Base-by-base conservation (phyloP, 2,329 filamentous ascomycete species). In the Calycina marina region DNA sequence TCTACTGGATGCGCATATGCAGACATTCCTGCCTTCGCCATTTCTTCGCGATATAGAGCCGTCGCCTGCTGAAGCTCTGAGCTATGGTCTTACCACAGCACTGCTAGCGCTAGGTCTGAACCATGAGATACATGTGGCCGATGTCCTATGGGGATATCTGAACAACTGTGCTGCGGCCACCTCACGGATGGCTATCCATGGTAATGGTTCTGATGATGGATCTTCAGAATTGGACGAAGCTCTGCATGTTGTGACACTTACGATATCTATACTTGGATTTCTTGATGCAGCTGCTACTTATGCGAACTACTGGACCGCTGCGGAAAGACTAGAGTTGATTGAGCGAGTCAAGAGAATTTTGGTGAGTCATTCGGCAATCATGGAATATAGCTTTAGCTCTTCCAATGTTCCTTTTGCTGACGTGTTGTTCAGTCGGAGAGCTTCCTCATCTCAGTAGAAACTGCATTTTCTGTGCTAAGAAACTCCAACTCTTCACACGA, bases 231-330 rank as follows among this genome's bases (percentile, higher is more conserved):
- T 72, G 34, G 74, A 78, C 34, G 73, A 81, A 46, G 72, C 76
- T 31, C 62, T 78, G 34, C 64, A 72, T 16, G 72, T 80, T 32
- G 72, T 84, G 32, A 83, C 79, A 12, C 71, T 93, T 42, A 72
- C 80, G 5, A 71, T 93, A 29, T 88, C 88, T 0, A 61, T 98
- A n/a, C 59, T 93, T 14, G 92, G 90, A 0, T 94, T 98, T 51
- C 59, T 98, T 32, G 74, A 88, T 49, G 86, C 85, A 14, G 77
- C 79, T 4, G 75, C 85, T 3, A 72, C 74, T 4, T 73, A 86
- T 50, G 72, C 77, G 6, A 70, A 77, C 40, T 88, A 94, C 46
- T 98, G 86, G 84, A 73, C 62, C 37, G 63, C 77, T 1, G 67
- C 72, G 3, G 80, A 90, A 43, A 73, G 85, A 32, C 57, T 92